Base-by-base conservation (phyloP, 2,329 filamentous ascomycete species). In the Neocucurbitaria cava region DNA sequence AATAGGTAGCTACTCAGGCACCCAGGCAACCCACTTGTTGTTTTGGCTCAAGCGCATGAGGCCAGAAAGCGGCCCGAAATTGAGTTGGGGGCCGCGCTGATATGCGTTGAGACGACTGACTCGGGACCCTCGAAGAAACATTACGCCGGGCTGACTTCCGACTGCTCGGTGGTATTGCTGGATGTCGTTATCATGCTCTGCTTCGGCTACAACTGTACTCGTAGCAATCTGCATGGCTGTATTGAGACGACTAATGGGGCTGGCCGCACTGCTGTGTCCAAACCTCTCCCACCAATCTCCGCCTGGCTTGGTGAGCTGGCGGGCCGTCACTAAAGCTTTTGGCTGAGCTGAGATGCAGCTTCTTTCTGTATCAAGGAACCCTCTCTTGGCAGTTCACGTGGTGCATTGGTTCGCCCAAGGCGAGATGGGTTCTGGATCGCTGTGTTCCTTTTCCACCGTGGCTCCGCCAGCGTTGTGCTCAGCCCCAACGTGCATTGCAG, bases 341-440 rank as follows among this genome's bases (percentile, higher is more conserved):
- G n/a, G 31, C 31, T 24, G 21, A 23, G 46, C 42, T 42, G 42
- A 24, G 40, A 39, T 21, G 18, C 18, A 40, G 7, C 31, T 36
- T n/a, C 31, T 15, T 38, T 15, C 13, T 5, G 9, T 30, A 21
- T 30, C 20, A 7, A 38, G 31, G 15, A 21, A 6, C 33, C 15
- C 11, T 6, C n/a, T 8, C 30, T 48, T 48, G 48, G 46, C 20
- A 31, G 24, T 46, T 48, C 47, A 51, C 52, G 47, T 55, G 46
- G 28, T 21, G 26, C 46, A 36, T 41, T 31, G 9, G 51, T 51
- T 46, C 46, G 52, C 39, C 40, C 13, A 33, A n/a, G 24, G 2
- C 26, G 39, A 44, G 31, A 24, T 42, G 21, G 35, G 43, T 43
- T 47, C 46, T 46, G 41, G 52, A 51, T 46, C 44, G 23, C 28